phyloP scores from a whole-genome alignment of 2,329 filamentous ascomycete genomes.

The Pseudocercospora musae region DNA sequence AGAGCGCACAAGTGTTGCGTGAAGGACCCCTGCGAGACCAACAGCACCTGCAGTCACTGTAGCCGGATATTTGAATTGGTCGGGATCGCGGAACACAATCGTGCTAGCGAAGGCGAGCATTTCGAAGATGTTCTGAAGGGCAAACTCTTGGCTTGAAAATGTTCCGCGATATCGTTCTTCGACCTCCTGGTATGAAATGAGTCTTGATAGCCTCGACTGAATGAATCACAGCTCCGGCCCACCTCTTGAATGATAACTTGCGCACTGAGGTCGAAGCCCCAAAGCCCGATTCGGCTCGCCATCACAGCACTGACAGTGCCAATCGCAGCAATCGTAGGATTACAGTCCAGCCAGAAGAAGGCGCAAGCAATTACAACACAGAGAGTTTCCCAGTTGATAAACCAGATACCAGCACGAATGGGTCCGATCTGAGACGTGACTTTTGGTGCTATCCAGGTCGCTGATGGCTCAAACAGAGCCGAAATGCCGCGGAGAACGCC shows the following conservation, averaged over 20 bases:
- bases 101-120: conserved; percentile 64
- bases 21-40: conserved; percentile 48
- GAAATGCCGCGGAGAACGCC: conserved; percentile 53
- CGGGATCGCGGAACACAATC: conserved; percentile 60
- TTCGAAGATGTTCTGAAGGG: conserved; percentile 64
- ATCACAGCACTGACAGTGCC: conserved; percentile 41
- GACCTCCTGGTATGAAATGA: conserved; percentile 31
- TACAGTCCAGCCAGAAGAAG: conserved; percentile 31
- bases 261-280: conserved; percentile 48
- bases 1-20: conserved; percentile 56
- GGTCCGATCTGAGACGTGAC: conserved; percentile 50
- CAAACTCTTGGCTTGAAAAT: conserved; percentile 67
- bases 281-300: conserved; percentile 44
- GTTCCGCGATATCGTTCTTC: conserved; percentile 52
- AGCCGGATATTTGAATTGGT: conserved; percentile 61
- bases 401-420: conserved; percentile 53
- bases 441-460: conserved; percentile 59
- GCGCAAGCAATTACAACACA: conserved; percentile 46
- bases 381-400: conserved; percentile 63
- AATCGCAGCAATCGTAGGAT: conserved; percentile 16
- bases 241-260: conserved; percentile 48
- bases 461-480: conserved; percentile 56
- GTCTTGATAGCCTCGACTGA: neutral
- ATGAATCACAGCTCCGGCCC: neutral
- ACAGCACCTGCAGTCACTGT: conserved; percentile 57